Base-by-base conservation (phyloP, 2,329 filamentous ascomycete species). In the Penicillium thymicola region DNA sequence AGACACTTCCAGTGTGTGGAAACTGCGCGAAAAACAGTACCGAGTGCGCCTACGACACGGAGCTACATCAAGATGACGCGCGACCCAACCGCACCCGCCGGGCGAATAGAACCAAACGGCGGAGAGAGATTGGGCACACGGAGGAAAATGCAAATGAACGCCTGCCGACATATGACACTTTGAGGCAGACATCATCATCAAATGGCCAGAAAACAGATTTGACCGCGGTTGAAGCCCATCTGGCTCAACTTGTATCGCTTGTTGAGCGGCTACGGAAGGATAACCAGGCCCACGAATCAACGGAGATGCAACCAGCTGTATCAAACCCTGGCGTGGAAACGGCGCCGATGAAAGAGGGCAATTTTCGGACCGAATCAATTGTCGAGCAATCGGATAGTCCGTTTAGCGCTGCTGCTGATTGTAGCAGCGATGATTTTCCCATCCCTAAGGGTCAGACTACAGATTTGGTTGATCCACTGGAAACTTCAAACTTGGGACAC, bases 1-100 rank as follows among this genome's bases (percentile, higher is more conserved):
- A 77, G 75, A 69, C 73, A 27, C 77, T 78, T 61, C 78, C 78
- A 11, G 61, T 75, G 14, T 79, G 78, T 61, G 74, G 75, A 28
- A 78, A 76, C 49, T 79, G 78, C 58, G 58, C 65, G 52, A 79
- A 78, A 58, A 77, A 73, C 36, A 71, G 69, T 23, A 70, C 72
- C 55, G 67, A 76, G 54, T 79, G 78, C 59, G 54, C 74, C 4
- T 79, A 79, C 61, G 72, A 76, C 64, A 61, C 61, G n/a, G 58
- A 64, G 44, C 61, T 65, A 44, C 67, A 68, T 41, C 72, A 67
- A 38, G 62, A 65, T 14, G 49, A 61, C 2, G 49, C 50, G 18
- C 41, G 37, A 32, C 54, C 50, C 32, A 57, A 64, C 13, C 53
- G 25, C 11, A 32, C 30, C 11, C 49, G 57, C 18, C 62, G 57